Evolutionary conservation across 2,329 filamentous ascomycete genomes (phyloP), one percentile per base, ranked within the genome.

Genomic region (Sarocladium strictum): DNA sequence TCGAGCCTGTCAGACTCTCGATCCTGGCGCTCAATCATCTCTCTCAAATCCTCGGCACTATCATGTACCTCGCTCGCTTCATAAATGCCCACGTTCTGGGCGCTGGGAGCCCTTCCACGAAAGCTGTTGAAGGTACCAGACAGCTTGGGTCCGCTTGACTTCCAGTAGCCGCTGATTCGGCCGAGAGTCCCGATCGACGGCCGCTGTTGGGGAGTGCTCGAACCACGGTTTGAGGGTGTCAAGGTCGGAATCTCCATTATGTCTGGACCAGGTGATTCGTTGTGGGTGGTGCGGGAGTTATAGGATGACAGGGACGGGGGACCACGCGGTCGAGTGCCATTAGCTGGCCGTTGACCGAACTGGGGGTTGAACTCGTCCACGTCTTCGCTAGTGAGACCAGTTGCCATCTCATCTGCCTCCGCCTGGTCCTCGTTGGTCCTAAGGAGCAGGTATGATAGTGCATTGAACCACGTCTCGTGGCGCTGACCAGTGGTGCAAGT

Each of bases 391-490:
- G 82, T 83, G 53, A 86, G 77, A 59, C 77, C 75, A 37, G 75
- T 76, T 1, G 76, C 77, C 57, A 80, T 71, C 59, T 79, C 85
- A 58, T 89, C 79, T 3, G 80, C 76, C 60, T 84, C 81, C 6
- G 80, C 74, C 53, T 81, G 79, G n/a, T 76, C 79, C 35, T 87
- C 85, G 29, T 83, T 78, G 24, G 86, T 91, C 45, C 92, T 85
- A 27, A 96, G 79, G 33, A 97, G 79, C 14, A 99, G 80, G 67
- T 99, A 99, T 1, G 90, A 96, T 54, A 99, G 78, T 0, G 94
- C 92, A 65, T 97, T 97, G 78, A 94, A 96, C 94, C 94, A 99
- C 1, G 92, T 97, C 74, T 99, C 94, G 65, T 99, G 94, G 57
- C 94, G 83, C 67, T 97, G 91, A 35, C 90, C 89, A 2, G 94